phyloP scores from a whole-genome alignment of 2,329 filamentous ascomycete species.

The Alternaria metachromatica region DNA sequence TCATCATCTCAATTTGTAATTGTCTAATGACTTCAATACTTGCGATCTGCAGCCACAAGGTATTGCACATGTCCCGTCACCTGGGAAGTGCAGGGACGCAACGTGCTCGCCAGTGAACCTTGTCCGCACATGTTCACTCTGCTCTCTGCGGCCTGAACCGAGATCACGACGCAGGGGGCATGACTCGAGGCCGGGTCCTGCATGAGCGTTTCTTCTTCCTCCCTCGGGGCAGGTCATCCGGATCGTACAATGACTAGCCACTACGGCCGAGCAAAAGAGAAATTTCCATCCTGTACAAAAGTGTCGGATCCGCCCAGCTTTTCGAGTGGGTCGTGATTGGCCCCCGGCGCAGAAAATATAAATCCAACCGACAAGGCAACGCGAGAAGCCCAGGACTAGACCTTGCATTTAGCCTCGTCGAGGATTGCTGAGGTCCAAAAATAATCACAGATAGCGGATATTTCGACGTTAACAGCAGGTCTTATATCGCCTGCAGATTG shows the following conservation, averaged over 20 bases:
- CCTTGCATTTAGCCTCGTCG: constrained; percentile 39
- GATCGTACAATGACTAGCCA: constrained; percentile 5
- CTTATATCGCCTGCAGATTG: constrained; percentile 40
- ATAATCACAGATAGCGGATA: constrained; percentile 37
- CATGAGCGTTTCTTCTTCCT: constrained; percentile 34
- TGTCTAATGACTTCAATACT: constrained; percentile 5
- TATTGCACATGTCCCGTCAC: not conserved
- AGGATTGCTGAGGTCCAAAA: constrained; percentile 37
- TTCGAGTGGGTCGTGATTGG: constrained; percentile 19
- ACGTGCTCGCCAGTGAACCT: not conserved
- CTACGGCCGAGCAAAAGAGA: constrained; percentile 10
- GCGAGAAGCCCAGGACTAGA: constrained; percentile 24
- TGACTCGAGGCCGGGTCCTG: constrained; percentile 24
- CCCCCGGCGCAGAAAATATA: constrained; percentile 37
- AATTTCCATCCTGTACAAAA: not conserved
- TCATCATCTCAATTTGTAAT: constrained; percentile 21
- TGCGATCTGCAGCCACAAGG: constrained; percentile 10
- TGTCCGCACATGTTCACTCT: constrained; percentile 10
- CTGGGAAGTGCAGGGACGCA: not conserved
- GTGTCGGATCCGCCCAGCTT: not conserved
- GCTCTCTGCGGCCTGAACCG: constrained; percentile 26
- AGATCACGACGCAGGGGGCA: constrained; percentile 29
- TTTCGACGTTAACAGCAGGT: constrained; percentile 47
- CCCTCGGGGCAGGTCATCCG: constrained; percentile 15
- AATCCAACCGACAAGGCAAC: constrained; percentile 22